Percentiles rank a stretch among this genome's conserved stretches.
phyloP scores from a whole-genome alignment of 805 yeast species.

The Yarrowia bubula region DNA sequence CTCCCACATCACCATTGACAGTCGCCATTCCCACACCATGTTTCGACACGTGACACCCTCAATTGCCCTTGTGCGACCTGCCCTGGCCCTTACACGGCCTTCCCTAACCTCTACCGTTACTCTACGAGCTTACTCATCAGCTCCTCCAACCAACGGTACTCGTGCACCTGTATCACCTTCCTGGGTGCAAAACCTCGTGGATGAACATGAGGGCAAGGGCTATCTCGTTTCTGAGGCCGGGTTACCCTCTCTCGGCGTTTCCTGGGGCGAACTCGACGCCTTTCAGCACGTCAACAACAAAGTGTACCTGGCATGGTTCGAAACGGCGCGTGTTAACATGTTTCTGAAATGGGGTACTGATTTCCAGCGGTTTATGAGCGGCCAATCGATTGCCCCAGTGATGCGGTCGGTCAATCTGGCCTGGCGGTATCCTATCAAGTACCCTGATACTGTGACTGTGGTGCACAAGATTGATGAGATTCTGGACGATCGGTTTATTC shows the following conservation, averaged over 20 bases:
- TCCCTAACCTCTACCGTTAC: not conserved
- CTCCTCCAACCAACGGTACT: not conserved
- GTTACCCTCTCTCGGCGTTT: constrained; percentile 27
- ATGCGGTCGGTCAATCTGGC: constrained; percentile 32
- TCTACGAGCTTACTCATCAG: too few relatives aligned
- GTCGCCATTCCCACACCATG: not conserved
- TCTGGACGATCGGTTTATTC: constrained; percentile 31
- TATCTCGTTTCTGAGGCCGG: constrained; percentile 20
- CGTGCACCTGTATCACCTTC: not conserved
- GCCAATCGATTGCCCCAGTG: constrained; percentile 32
- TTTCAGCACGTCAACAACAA: constrained; percentile 36
- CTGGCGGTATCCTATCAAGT: constrained; percentile 34
- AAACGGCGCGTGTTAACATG: constrained; percentile 28
- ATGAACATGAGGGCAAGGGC: constrained; percentile 16
- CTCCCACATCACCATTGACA: not conserved
- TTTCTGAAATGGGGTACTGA: constrained; percentile 30
- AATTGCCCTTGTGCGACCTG: not conserved
- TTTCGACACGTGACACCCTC: constrained; percentile 12
- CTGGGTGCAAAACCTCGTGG: constrained; percentile 6
- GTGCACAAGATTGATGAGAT: constrained; percentile 30
- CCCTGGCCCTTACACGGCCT: not conserved
- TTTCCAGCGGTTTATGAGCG: constrained; percentile 29
- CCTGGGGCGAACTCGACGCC: constrained; percentile 33
- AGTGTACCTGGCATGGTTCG: constrained; percentile 34
- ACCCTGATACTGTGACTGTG: constrained; percentile 33